Evolutionary conservation across 2,329 filamentous ascomycete species (phyloP).

Genomic region (Amauroascus verrucosus): DNA sequence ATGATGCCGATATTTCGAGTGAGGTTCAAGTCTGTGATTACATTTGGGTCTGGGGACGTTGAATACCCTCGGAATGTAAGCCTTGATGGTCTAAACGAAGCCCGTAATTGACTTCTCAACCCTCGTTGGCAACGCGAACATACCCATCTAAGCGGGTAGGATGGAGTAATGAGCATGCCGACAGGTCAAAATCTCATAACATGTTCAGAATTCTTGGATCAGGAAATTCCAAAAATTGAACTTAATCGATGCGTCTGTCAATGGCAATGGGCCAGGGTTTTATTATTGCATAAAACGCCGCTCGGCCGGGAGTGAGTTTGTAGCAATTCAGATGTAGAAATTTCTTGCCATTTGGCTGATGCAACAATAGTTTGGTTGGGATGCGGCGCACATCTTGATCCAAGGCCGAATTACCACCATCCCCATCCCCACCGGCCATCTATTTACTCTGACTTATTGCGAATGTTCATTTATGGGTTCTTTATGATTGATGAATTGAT

Average conservation of each 20-base stretch:
- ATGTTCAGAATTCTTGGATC: background rate
- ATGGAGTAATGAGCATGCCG: constrained; percentile 1
- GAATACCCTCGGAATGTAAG: constrained; percentile 20
- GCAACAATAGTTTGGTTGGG: background rate
- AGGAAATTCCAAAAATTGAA: too few species aligned
- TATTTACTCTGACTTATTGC: background rate
- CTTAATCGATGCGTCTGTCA: too few species aligned
- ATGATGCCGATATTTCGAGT: constrained; percentile 97
- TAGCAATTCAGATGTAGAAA: background rate
- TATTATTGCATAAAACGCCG: too few species aligned
- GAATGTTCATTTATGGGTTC: background rate
- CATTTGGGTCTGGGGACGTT: constrained; percentile 18
- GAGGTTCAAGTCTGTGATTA: constrained; percentile 40
- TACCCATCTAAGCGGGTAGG: constrained; percentile 11
- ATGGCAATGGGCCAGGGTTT: background rate
- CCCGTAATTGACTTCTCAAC: background rate
- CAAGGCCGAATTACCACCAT: background rate
- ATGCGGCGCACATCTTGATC: background rate
- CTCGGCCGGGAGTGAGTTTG: too few species aligned
- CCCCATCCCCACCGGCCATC: background rate
- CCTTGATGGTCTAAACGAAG: background rate
- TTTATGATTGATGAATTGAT: background rate
- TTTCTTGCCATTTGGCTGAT: background rate
- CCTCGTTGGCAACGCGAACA: constrained; percentile 14
- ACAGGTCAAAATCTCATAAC: background rate